Conservation (phyloP, 305 asterid genomes). For the Solanum chacoense region DNA sequence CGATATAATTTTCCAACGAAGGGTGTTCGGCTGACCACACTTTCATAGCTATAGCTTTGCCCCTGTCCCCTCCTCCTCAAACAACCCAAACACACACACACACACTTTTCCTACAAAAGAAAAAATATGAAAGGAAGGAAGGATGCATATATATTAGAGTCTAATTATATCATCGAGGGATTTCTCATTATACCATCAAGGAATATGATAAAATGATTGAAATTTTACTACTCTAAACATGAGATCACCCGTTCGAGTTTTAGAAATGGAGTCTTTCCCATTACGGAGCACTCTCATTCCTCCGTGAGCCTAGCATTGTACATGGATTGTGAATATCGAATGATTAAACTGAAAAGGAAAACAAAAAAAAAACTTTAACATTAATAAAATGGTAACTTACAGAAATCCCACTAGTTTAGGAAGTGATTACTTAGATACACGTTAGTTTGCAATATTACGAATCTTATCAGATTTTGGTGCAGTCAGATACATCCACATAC, state of each 20-base stretch:
- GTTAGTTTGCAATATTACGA: too few relatives aligned
- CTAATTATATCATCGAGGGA: too few relatives aligned
- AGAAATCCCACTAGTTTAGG: not conserved
- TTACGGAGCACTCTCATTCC: not conserved
- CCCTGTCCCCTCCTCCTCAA: not conserved
- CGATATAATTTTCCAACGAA: too few relatives aligned
- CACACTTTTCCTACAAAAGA: not conserved
- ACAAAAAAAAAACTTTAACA: not conserved
- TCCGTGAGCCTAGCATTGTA: not conserved
- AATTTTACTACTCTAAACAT: too few relatives aligned
- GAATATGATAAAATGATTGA: not conserved
- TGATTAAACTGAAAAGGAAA: not conserved
- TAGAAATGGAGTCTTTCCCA: not conserved
- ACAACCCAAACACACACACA: not conserved
- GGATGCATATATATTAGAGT: too few relatives aligned
- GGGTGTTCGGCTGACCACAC: too few relatives aligned
- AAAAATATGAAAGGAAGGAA: not conserved
- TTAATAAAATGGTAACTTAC: not conserved
- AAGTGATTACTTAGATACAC: not conserved
- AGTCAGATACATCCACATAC: not conserved
- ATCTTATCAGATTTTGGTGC: too few relatives aligned
- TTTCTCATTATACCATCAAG: too few relatives aligned
- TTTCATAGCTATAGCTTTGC: too few relatives aligned
- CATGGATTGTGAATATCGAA: not conserved
- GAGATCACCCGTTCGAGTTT: not conserved